phyloP scores from a whole-genome alignment of 2,329 filamentous ascomycete genomes.

The Aspergillus tamarii region DNA sequence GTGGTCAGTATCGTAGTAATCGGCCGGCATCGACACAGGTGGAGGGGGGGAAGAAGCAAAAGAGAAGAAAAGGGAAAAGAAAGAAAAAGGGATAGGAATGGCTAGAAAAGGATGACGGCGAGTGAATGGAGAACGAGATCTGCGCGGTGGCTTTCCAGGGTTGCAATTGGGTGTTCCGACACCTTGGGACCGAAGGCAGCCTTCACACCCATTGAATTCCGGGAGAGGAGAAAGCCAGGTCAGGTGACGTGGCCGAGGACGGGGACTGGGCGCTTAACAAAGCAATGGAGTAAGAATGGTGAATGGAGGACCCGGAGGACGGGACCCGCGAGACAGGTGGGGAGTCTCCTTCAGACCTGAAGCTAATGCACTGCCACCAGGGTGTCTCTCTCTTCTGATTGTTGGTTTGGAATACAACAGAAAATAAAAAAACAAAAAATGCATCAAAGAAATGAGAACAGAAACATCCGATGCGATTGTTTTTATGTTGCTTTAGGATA shows the following conservation, averaged over 20 bases:
- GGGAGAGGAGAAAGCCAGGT: slow-evolving; percentile 1
- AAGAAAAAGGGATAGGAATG: background rate
- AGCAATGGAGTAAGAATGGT: background rate
- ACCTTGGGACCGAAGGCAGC: slow-evolving; percentile 2
- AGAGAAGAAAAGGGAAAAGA: slow-evolving; percentile 1
- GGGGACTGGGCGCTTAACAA: slow-evolving; percentile 7
- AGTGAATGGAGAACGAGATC: slow-evolving; percentile 13
- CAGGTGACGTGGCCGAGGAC: slow-evolving; percentile 6
- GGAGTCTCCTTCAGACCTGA: background rate
- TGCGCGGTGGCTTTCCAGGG: slow-evolving; percentile 9
- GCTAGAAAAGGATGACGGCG: slow-evolving; percentile 4
- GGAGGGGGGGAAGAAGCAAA: slow-evolving; percentile 9
- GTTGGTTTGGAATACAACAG: background rate
- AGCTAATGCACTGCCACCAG: slow-evolving; percentile 8
- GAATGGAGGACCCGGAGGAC: slow-evolving; percentile 4
- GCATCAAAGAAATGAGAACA: slow-evolving; percentile 15
- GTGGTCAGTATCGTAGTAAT: slow-evolving; percentile 39
- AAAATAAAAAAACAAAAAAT: slow-evolving; percentile 10
- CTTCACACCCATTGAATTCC: slow-evolving; percentile 4
- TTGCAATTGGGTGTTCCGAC: slow-evolving; percentile 7
- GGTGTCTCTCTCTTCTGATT: background rate
- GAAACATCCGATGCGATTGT: background rate
- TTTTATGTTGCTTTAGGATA: background rate
- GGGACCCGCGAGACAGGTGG: background rate
- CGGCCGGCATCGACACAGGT: slow-evolving; percentile 29